These are phyloP conservation scores for Chalciporus piperatus DNA, from an alignment of 768 basidiomycete genomes.

Conservation along the genomic window DNA sequence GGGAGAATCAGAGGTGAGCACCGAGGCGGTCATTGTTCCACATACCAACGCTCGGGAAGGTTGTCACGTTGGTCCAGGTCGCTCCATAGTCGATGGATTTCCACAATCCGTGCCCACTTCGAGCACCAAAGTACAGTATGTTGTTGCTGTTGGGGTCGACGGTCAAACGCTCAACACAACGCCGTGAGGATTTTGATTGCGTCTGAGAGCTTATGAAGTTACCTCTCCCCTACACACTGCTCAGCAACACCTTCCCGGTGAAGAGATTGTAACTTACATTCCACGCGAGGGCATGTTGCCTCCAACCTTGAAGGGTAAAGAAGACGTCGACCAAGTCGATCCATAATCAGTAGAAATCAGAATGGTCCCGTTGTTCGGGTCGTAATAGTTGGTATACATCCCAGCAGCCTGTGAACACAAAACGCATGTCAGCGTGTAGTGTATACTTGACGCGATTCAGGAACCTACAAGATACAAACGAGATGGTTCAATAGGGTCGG, in stretches of 20 bases:
- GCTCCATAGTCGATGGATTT: constrained; percentile 59
- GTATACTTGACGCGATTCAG: neutral
- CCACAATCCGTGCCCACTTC: constrained; percentile 64
- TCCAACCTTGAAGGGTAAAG: constrained; percentile 63
- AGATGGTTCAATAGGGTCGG: constrained; percentile 55
- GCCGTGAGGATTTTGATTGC: too few species aligned
- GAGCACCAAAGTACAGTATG: constrained; percentile 62
- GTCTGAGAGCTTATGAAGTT: neutral
- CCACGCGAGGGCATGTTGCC: constrained; percentile 47
- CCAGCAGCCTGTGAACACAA: constrained; percentile 3
- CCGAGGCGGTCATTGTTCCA: neutral
- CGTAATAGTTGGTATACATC: constrained; percentile 12
- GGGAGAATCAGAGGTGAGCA: neutral
- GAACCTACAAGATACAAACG: constrained; percentile 44
- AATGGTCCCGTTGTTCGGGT: constrained; percentile 39
- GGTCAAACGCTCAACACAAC: constrained; percentile 45
- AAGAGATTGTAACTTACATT: constrained; percentile 36
- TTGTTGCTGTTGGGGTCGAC: constrained; percentile 63
- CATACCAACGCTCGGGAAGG: constrained; percentile 56
- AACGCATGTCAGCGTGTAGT: neutral
- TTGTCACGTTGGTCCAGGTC: constrained; percentile 59
- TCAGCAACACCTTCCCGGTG: neutral
- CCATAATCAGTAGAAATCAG: constrained; percentile 59
- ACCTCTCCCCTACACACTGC: constrained; percentile 1
- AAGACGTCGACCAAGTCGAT: constrained; percentile 48